Percentiles rank a stretch among this genome's conserved stretches.
phyloP scores from a whole-genome alignment of 2,329 filamentous ascomycete genomes.

The Cercospora sp. region DNA sequence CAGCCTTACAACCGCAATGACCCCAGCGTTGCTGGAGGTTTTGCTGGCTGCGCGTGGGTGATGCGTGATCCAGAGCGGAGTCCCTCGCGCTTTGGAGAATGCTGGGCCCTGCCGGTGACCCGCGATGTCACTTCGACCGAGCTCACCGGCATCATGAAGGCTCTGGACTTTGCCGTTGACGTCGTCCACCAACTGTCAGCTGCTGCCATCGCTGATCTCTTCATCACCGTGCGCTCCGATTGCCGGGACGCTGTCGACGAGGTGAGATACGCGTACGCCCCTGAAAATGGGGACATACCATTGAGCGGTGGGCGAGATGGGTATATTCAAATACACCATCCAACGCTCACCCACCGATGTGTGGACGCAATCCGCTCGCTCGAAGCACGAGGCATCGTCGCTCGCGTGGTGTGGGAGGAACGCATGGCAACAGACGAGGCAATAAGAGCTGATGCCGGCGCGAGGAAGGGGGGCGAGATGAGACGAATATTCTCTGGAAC shows the following conservation, averaged over 20 bases:
- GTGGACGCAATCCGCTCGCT: constrained; percentile 4
- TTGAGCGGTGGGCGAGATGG: neutral
- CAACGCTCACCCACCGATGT: neutral
- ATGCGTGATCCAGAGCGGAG: neutral
- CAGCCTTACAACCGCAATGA: neutral
- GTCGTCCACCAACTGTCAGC: neutral
- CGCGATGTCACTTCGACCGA: neutral
- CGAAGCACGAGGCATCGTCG: constrained; percentile 6
- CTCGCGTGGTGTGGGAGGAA: constrained; percentile 7
- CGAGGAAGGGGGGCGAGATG: constrained; percentile 1
- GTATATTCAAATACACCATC: neutral
- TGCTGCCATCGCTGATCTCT: neutral
- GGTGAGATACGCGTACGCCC: constrained; percentile 5
- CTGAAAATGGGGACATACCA: neutral
- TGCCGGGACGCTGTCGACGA: constrained; percentile 5
- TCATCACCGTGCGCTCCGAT: constrained; percentile 11
- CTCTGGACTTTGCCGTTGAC: neutral
- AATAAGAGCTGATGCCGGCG: constrained; percentile 6
- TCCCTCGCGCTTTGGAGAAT: neutral
- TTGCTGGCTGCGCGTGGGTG: constrained; percentile 1
- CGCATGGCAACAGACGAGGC: constrained; percentile 4
- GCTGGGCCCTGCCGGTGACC: neutral
- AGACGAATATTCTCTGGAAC: neutral
- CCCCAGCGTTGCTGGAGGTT: neutral
- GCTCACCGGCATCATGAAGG: neutral